Evolutionary conservation across 73 alveolate genomes (phyloP), one percentile per base, ranked within the genome.

Genomic region (Uronychia binucleata): DNA sequence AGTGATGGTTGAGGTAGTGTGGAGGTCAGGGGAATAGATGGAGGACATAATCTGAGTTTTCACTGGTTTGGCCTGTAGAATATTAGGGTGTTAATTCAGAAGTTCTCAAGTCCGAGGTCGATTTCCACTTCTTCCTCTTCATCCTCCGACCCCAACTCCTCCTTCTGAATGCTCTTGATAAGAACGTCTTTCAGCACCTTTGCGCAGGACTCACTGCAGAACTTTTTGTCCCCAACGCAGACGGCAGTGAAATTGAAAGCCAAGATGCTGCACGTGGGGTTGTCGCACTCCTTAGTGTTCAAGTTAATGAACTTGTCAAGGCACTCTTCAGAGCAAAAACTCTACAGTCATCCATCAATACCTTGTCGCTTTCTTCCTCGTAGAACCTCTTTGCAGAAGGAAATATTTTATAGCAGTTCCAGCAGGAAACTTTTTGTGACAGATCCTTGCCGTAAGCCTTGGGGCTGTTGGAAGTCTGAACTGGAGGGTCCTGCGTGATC

Each of bases 391-490:
- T 76, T 0, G 27, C 31, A n/a, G 85, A 79, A 0, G 87, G 85
- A 81, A 77, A 75, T 31, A 85, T 67, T 81, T 90, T 90, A 32
- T 86, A 90, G 77, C 96, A 90, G 31, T 85, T 86, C 87, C 91
- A 86, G 86, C 96, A 90, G 31, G 86, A 31, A 27, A 81, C 91
- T 46, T 86, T 85, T 34, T 34, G 60, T 27, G 26, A 58, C 33
- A 1, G 28, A 34, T 34, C 32, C 58, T 82, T 82, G 32, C 58
- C 81, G 27, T 26, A 32, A 30, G 88, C 46, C 28, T 77, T 59
- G 8, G 78, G 57, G 0, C 31, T 59, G 57, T 78, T 78, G 0
- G 31, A 25, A 58, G 67, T 67, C 34, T 46, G 67, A 5, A 46
- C 67, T 11, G 67, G 67, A 19, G n/a, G n/a, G 19, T 5, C n/a